These are phyloP conservation scores for Xylaria castorea DNA, from an alignment of 495 filamentous ascomycete genomes.

Conservation along the genomic window DNA sequence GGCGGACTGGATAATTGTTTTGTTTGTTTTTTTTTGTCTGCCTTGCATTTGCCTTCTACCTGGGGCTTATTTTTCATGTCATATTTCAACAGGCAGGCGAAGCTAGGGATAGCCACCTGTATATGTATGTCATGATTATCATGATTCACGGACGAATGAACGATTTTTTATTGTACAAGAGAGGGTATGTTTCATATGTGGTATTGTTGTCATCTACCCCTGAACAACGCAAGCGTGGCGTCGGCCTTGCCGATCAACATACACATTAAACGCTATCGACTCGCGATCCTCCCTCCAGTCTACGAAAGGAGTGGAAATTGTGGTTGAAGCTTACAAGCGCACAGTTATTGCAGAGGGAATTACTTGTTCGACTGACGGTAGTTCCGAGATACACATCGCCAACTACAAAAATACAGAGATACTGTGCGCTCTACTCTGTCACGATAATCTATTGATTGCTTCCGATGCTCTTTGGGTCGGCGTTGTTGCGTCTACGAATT, in stretches of 20 bases:
- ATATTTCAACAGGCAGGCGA: conserved; percentile 9
- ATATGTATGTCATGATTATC: conserved; percentile 1
- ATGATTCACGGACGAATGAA: conserved; percentile 25
- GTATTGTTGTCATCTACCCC: neutral
- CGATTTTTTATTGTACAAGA: neutral
- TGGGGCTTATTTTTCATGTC: conserved; percentile 2
- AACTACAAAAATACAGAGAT: no score
- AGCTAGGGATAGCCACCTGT: neutral
- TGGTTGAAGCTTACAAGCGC: neutral
- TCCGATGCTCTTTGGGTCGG: neutral
- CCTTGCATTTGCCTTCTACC: neutral
- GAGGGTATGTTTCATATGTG: neutral
- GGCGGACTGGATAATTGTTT: neutral
- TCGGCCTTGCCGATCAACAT: conserved; percentile 25
- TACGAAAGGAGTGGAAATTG: neutral
- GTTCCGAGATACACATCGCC: neutral
- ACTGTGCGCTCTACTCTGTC: neutral
- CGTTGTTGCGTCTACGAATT: neutral
- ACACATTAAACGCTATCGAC: neutral
- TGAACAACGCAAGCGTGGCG: conserved; percentile 11
- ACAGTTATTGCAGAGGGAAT: neutral
- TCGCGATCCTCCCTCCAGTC: conserved; percentile 9
- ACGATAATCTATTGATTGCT: neutral
- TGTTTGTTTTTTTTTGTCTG: neutral
- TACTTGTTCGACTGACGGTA: neutral